These are phyloP conservation scores for Ceriops zippeliana DNA, from an alignment of 345 rosid genomes.

Conservation along the genomic window DNA sequence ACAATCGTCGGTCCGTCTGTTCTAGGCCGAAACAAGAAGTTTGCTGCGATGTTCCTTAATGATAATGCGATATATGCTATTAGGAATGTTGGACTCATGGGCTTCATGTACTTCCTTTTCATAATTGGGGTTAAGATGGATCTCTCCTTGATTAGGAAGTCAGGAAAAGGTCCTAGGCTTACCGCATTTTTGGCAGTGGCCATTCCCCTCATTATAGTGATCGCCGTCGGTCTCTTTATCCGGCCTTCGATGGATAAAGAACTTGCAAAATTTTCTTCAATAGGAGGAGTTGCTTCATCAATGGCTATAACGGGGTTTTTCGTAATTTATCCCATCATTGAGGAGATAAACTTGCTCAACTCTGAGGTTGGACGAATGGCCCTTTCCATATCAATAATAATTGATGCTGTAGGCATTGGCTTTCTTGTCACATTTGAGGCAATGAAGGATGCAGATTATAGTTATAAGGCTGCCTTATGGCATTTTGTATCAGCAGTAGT, in stretches of 20 bases:
- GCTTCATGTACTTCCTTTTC: constrained; percentile 55
- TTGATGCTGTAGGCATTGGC: constrained; percentile 33
- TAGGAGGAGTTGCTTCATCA: constrained; percentile 31
- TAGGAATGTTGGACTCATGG: constrained; percentile 49
- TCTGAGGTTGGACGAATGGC: constrained; percentile 63
- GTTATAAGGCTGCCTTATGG: not conserved
- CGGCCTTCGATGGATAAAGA: constrained; percentile 27
- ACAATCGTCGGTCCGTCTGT: constrained; percentile 65
- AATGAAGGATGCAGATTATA: not conserved
- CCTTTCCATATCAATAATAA: constrained; percentile 38
- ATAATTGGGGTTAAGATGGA: constrained; percentile 52
- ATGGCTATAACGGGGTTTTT: constrained; percentile 44
- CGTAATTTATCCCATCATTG: constrained; percentile 43
- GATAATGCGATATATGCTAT: constrained; percentile 32
- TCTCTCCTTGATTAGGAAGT: constrained; percentile 28
- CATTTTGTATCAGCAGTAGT: not conserved
- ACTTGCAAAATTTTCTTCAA: constrained; percentile 20
- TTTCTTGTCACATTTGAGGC: constrained; percentile 37
- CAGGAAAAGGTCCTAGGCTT: constrained; percentile 40
- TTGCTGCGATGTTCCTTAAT: constrained; percentile 31
- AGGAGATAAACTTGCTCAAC: constrained; percentile 56
- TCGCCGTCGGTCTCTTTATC: constrained; percentile 12
- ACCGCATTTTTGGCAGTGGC: constrained; percentile 33
- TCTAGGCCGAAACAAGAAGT: constrained; percentile 40
- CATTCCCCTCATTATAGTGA: constrained; percentile 23